These are phyloP conservation scores for Medakamo hakoo DNA, from an alignment of 139 green algal species.

Conservation along the genomic window DNA sequence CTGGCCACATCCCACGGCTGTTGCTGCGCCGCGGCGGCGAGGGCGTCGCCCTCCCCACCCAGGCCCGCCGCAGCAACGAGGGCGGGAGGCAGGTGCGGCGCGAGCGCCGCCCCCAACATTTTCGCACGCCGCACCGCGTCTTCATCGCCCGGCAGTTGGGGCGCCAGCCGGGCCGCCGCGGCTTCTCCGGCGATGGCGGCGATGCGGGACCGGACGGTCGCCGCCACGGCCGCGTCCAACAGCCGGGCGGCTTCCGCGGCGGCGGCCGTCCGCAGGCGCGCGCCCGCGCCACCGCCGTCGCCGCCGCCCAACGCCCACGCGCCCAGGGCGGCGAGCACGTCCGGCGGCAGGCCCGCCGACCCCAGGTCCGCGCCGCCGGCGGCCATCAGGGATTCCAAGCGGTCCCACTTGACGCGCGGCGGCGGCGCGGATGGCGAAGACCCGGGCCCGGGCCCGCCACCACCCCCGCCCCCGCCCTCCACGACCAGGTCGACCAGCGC, in stretches of 20 bases:
- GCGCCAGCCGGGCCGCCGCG: conserved; percentile 35
- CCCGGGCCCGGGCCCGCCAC: conserved; percentile 12
- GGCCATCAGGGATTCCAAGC: conserved; percentile 71
- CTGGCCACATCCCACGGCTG: not conserved
- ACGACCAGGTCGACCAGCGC: conserved; percentile 70
- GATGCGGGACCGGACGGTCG: conserved; percentile 2
- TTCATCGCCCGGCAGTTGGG: conserved; percentile 27
- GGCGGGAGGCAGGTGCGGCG: conserved; percentile 11
- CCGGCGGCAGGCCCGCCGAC: not conserved
- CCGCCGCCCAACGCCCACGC: conserved; percentile 75
- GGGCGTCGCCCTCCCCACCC: conserved; percentile 12
- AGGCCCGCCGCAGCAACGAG: conserved; percentile 23
- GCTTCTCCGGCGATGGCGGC: conserved; percentile 13
- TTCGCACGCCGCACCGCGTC: conserved; percentile 20
- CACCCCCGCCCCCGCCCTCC: too few relatives aligned
- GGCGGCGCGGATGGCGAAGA: not conserved
- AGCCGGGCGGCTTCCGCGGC: conserved; percentile 49
- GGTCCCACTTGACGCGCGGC: conserved; percentile 32
- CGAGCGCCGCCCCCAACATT: conserved; percentile 15
- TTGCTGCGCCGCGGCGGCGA: conserved; percentile 16
- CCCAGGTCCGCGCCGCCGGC: not conserved
- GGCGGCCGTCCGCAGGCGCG: conserved; percentile 29
- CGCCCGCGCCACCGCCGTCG: conserved; percentile 37
- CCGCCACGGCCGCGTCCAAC: conserved; percentile 31
- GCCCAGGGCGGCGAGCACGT: conserved; percentile 18